Evolutionary conservation across 2,329 filamentous ascomycete genomes (phyloP).

Genomic region (Albophoma yamanashiensis): DNA sequence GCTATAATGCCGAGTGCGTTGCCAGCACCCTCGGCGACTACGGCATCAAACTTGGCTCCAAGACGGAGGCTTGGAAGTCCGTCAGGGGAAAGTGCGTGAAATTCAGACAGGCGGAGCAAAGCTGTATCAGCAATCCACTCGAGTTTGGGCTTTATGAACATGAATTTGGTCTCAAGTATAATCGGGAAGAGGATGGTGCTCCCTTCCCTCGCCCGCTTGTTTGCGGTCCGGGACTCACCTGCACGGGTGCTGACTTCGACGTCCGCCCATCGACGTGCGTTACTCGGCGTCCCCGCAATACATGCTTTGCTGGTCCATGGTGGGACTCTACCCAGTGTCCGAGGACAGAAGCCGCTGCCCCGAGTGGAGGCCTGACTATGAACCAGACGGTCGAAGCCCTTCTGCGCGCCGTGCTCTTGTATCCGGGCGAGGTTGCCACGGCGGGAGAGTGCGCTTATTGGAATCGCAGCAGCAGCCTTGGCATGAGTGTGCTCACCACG

Average conservation of each 20-base stretch:
- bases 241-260: background rate
- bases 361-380: background rate
- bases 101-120: background rate
- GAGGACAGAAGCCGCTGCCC: background rate
- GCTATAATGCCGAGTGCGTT: background rate
- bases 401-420: background rate
- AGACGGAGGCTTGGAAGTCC: background rate
- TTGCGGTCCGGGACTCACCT: background rate
- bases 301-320: background rate
- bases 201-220: background rate
- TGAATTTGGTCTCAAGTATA: background rate
- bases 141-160: background rate
- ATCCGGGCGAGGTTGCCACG: background rate
- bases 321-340: background rate
- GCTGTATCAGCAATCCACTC: background rate
- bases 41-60: background rate
- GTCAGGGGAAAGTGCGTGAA: background rate
- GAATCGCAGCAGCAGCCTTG: background rate
- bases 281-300: background rate
- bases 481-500: background rate
- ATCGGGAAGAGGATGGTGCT: background rate
- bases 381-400: background rate
- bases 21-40: background rate
- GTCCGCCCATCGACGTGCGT: background rate
- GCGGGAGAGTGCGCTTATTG: background rate